Percentiles rank a stretch among this genome's conserved stretches.
phyloP scores from a whole-genome alignment of 2,329 filamentous ascomycete species.

The Coleophoma eucalyptorum region DNA sequence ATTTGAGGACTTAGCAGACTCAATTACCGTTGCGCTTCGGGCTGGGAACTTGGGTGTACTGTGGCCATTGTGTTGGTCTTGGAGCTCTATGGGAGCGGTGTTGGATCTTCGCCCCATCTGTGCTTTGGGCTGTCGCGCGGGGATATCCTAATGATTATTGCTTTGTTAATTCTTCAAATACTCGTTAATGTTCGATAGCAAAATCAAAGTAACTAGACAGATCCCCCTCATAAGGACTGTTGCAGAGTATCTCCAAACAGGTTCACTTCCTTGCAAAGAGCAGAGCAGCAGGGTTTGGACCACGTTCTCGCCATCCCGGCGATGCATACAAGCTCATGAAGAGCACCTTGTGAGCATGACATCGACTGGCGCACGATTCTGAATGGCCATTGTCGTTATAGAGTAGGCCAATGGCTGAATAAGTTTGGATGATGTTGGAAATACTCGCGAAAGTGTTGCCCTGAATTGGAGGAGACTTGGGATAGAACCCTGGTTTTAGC shows the following conservation, averaged over 20 bases:
- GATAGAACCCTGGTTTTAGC: not conserved
- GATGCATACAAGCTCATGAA: not conserved
- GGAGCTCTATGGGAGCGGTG: not conserved
- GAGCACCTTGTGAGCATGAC: not conserved
- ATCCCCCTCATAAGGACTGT: not conserved
- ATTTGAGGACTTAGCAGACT: not conserved
- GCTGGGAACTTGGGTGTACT: not conserved
- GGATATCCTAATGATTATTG: not conserved
- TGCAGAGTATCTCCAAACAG: not conserved
- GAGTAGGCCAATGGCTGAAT: not conserved
- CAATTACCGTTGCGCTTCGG: not conserved
- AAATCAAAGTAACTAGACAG: not conserved
- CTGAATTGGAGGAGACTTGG: not conserved
- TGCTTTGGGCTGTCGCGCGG: not conserved
- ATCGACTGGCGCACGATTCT: too few species aligned
- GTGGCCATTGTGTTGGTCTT: not conserved
- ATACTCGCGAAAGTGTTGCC: not conserved
- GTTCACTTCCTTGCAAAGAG: not conserved
- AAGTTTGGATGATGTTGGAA: not conserved
- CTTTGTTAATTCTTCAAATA: not conserved
- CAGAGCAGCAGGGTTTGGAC: not conserved
- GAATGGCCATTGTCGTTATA: too few species aligned
- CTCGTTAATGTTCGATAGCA: not conserved
- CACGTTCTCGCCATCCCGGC: not conserved
- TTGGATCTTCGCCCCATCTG: not conserved